Evolutionary conservation across 2,329 filamentous ascomycete genomes (phyloP), one percentile per base, ranked within the genome.

Genomic region (Pseudogymnoascus sp.): DNA sequence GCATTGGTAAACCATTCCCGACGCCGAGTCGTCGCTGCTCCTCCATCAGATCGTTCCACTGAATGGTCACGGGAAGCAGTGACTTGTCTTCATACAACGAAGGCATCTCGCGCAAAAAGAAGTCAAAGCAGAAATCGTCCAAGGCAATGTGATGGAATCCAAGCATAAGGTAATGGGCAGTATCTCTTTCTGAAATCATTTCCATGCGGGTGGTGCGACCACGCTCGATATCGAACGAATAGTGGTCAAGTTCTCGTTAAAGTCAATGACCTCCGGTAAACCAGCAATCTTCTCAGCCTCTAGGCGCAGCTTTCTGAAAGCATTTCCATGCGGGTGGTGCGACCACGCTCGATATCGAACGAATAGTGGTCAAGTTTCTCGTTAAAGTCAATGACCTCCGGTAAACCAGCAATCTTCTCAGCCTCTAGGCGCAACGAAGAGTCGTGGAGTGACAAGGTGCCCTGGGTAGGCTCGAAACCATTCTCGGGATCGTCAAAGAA

Each of bases 321-420:
- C 1, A 80, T 67, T 4, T 67, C 60, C 3, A 78, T 65, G 6
- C 70, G 68, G 6, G 78, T 61, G 2, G 68, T 61, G 5, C 76
- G 68, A 10, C 77, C 76, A 6, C 66, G 66, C n/a, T 70, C 70
- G 8, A 82, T 62, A 60, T 79, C 73, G 33, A 73, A 80, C 1
- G 68, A 63, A 61, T 77, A 67, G 0, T 66, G 58, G 60, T 65
- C 66, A 62, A 73, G 66, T 6, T 68, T 29, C 23, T 68, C 16
- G 60, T 66, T 16, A 8, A 39, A 39, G n/a, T 16, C 37, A 39
- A 39, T 39, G 37, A n/a, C n/a, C n/a, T n/a, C n/a, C n/a, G n/a
- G n/a, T n/a, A n/a, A n/a, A n/a, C n/a, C n/a, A n/a, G n/a, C n/a
- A n/a, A n/a, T n/a, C n/a, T n/a, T n/a, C n/a, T n/a, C n/a, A n/a